Base-by-base conservation (phyloP, 2,329 filamentous ascomycete species). In the Xylaria sp. region DNA sequence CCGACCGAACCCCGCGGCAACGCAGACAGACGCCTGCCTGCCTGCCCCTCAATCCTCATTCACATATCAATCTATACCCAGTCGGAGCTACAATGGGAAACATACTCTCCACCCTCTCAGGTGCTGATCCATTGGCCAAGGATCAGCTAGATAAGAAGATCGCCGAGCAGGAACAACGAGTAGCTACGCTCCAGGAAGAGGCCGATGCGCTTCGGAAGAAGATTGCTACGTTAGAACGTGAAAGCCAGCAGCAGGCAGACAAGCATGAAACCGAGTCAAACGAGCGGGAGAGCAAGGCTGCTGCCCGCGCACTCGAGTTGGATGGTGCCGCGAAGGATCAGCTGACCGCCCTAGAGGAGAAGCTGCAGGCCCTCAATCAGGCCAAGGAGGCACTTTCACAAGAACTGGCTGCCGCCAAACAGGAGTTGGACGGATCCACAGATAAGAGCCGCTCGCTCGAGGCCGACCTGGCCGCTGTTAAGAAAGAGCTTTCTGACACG, bases 81-180 rank as follows among this genome's bases (percentile, higher is more conserved):
- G 36, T 53, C 41, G 28, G 50, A 64, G n/a, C 57, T 52, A 73
- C 60, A 64, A 81, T 81, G 80, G 80, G 80, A 74, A 79, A 80
- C 75, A 80, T 81, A 70, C 77, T 83, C 69, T 80, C 78, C 70
- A 78, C 77, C 66, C 79, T 82, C 72, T 75, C 78, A n/a, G 75
- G 73, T 69, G 77, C 77, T 73, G 78, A 78, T 72, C 76, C 76
- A 57, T 64, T 80, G 53, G 75, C 76, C 70, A 77, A 79, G 73
- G 72, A 76, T 30, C 76, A 78, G 62, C 72, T 72, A 46, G 71
- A 75, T 10, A 78, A 79, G 73, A 78, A 80, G 72, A 76, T 82
- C 45, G 77, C 77, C 72, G 81, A 82, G 71, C 75, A 77, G 46
- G 77, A 80, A 64, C 77, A 80, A 62, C 80, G 74, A 62, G 79